Evolutionary conservation across 352 stramenopile species (phyloP), one percentile per base, ranked within the genome.

Genomic region (Phytophthora lateralis): DNA sequence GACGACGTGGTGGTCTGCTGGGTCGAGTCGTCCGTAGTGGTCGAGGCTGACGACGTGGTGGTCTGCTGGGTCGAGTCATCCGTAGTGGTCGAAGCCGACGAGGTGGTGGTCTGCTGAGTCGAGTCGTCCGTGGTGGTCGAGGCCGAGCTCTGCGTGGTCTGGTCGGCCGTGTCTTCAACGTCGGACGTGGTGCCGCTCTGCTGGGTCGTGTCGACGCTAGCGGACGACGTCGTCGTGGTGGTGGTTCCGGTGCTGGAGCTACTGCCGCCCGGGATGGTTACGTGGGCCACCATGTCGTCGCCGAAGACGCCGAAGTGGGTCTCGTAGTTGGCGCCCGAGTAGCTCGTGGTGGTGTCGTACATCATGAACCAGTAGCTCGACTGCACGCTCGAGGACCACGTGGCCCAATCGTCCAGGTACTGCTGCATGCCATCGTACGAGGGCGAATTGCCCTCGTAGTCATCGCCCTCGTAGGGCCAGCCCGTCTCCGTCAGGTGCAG

Each of bases 321-420:
- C 47, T 90, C 80, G 58, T 82, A 90, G 44, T 84, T 69, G 3
- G 46, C 55, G 14, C 71, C 69, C 0, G 63, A 68, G 63, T 88
- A 83, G 54, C 71, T 76, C 4, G 59, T 42, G 18, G 55, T 85
- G 15, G 69, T 77, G 50, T 88, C 78, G 71, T 82, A 88, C 76
- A 87, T 84, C 77, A 87, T 87, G 70, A 87, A 87, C 63, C 67
- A 87, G 68, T 82, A 87, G 57, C 67, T 32, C 45, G 71, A 67
- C 42, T 71, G 60, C 14, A 80, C 43, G 12, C 21, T 38, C 26
- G 46, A 55, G 7, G 72, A 66, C 77, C 77, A 87, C 15, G 60
- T 57, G 29, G 57, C 61, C 51, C 75, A 87, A 69, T 84, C 74
- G 62, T 82, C 60, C 26, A 80, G 43, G 53, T 68, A 85, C 55